Evolutionary conservation across 1,284 basidiomycete species (phyloP).

Genomic region (Amylostereum chailletii): DNA sequence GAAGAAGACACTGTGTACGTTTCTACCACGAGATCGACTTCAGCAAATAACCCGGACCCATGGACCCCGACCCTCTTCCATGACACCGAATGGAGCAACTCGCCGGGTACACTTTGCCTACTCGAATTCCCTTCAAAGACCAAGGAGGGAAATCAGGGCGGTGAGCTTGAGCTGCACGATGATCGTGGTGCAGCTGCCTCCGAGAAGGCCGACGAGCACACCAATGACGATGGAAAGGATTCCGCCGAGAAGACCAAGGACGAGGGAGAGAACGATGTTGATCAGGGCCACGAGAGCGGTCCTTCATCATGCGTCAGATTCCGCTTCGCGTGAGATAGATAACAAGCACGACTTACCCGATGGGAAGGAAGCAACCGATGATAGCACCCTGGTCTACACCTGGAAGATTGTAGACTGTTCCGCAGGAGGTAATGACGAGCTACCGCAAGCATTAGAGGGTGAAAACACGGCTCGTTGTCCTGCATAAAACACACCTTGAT

Average conservation of each 20-base stretch:
- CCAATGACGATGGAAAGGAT: not conserved
- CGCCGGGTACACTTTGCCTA: no score
- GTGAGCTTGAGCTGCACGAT: not conserved
- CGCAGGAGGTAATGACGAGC: not conserved
- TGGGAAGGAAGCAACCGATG: not conserved
- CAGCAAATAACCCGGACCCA: no score
- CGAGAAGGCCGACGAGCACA: not conserved
- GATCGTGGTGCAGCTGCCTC: not conserved
- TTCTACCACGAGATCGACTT: no score
- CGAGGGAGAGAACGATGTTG: not conserved
- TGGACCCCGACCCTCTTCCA: no score
- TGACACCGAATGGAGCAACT: no score
- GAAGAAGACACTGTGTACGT: no score
- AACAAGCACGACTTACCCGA: not conserved
- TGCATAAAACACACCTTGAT: not conserved
- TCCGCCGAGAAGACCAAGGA: slow-evolving; percentile 6
- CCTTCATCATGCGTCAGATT: not conserved
- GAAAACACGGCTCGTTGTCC: not conserved
- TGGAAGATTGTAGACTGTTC: not conserved
- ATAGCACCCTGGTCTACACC: not conserved
- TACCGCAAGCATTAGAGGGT: not conserved
- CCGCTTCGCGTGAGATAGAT: not conserved
- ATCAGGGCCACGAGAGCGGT: not conserved
- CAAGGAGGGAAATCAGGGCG: not conserved
- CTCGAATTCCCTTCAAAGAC: not conserved